Base-by-base conservation (phyloP, 352 stramenopile genomes). In the Nothophytophthora sp. region DNA sequence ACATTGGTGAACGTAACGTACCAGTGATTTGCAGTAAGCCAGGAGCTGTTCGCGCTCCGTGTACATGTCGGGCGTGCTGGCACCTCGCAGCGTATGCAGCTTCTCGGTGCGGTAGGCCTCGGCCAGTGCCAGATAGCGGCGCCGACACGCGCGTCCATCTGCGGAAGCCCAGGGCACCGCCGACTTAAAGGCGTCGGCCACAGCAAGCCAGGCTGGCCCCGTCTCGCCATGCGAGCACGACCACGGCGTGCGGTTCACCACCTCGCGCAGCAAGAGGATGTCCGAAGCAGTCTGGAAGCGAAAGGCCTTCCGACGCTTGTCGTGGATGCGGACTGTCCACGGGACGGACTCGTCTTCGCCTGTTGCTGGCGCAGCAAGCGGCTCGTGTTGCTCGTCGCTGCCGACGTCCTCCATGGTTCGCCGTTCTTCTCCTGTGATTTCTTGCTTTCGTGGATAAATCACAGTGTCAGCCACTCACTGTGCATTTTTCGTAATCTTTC, bases 261-360 rank as follows among this genome's bases (percentile, higher is more conserved):
- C 57, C 33, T 67, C 50, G 11, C 51, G 57, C 16, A 67, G 39
- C 20, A 67, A 20, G 22, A 48, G 45, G n/a, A 62, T 58, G 40
- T 67, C 58, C 22, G 58, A 62, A n/a, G 45, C 58, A 15, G 58
- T 58, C 27, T 53, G 60, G 22, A 67, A 67, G 30, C 57, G 57
- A 33, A 67, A 67, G 15, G 57, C 50, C 22, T 67, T 67, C 32
- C 50, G 42, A 18, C 51, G 57, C 34, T 67, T 67, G 6, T 67
- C 57, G 38, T 67, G 51, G 16, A 66, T 60, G 29, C 56, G 50
- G 8, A 56, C 36, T 27, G 25, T 56, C 56, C 56, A 66, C 4
- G 56, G 56, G 3, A 37, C 28, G 12, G 35, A 0, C n/a, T n/a
- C n/a, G n/a, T n/a, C n/a, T n/a, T n/a, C n/a, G n/a, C n/a, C n/a